Percentiles rank a stretch among this genome's conserved stretches.
phyloP scores from a whole-genome alignment of 148 eudicot species.

The Rhododendron simsii region DNA sequence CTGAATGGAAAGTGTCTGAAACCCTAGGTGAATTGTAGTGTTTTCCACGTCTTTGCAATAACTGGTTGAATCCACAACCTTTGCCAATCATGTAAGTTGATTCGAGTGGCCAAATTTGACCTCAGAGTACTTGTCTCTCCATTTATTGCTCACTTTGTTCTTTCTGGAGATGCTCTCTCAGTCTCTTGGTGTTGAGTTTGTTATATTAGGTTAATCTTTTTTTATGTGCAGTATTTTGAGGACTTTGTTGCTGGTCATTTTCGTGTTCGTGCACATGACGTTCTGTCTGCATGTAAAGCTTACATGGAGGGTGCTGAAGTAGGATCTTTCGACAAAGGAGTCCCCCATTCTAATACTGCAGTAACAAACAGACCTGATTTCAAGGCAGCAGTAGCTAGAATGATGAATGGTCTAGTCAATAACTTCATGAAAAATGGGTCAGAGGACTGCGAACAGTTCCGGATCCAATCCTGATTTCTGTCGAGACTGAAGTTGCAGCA shows the following conservation, averaged over 20 bases:
- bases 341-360: not conserved
- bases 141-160: not conserved
- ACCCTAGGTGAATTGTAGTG: not conserved
- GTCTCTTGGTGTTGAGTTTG: not conserved
- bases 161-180: not conserved
- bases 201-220: not conserved
- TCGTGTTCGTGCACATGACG: slow-evolving; percentile 41
- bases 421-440: slow-evolving; percentile 50
- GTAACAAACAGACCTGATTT: not conserved
- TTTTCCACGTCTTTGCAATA: not conserved
- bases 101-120: not conserved
- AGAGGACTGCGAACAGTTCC: slow-evolving; percentile 48
- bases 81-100: not conserved
- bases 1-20: not conserved
- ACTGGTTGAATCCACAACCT: not conserved
- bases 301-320: slow-evolving; percentile 59
- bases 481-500: not conserved
- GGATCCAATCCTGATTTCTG: slow-evolving; percentile 12
- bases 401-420: slow-evolving; percentile 35
- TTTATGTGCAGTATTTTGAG: slow-evolving; percentile 65
- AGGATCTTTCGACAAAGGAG: slow-evolving; percentile 28
- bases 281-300: slow-evolving; percentile 64
- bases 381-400: slow-evolving; percentile 25
- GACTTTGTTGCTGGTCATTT: slow-evolving; percentile 68
- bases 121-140: not conserved